Evolutionary conservation across 2,329 filamentous ascomycete species (phyloP), one percentile per base, ranked within the genome.

Genomic region (Didymella glomerata): DNA sequence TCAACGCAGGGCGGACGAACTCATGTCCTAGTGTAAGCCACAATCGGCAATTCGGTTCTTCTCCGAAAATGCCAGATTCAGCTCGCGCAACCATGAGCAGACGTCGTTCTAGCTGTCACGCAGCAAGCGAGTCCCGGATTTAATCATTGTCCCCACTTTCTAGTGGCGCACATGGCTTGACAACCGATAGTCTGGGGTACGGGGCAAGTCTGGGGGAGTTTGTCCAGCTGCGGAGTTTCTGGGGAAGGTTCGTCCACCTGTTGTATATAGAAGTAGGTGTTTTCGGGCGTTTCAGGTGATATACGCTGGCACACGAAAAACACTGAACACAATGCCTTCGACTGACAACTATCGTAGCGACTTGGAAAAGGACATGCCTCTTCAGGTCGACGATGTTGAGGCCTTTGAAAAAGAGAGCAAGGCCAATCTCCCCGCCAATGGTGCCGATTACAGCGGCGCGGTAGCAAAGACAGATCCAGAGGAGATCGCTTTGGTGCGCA

Each of bases 401-500:
- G 24, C 57, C n/a, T 61, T 50, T 20, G 63, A 68, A 36, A 63
- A 64, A 34, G 60, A 67, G 27, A 20, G 54, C 14, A 67, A 67
- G 46, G 11, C 46, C 16, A 34, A 46, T 4, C 14, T n/a, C 2
- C 41, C 57, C 2, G 32, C 50, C 8, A 22, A 38, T 27, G 44
- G 48, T 6, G 61, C 59, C 24, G 69, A 73, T 46, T 72, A 72
- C 32, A 59, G 63, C 7, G 69, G 70, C 25, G 67, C 67, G 14
- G 50, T 62, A 25, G 61, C 64, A 4, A 73, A 72, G 34, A 67
- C 61, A 5, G 66, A 71, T 22, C 69, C 68, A 14, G 61, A 20
- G 32, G 67, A 71, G 44, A 71, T 72, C 20, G 66, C 63, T 1
- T 44, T 74, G 16, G 69, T 73, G 32, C 66, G 67, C 42, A 71